Percentiles rank a stretch among this genome's conserved stretches.
Conservation (phyloP, 1,139 yeast genomes). For the Sugiyamaella sp. region DNA sequence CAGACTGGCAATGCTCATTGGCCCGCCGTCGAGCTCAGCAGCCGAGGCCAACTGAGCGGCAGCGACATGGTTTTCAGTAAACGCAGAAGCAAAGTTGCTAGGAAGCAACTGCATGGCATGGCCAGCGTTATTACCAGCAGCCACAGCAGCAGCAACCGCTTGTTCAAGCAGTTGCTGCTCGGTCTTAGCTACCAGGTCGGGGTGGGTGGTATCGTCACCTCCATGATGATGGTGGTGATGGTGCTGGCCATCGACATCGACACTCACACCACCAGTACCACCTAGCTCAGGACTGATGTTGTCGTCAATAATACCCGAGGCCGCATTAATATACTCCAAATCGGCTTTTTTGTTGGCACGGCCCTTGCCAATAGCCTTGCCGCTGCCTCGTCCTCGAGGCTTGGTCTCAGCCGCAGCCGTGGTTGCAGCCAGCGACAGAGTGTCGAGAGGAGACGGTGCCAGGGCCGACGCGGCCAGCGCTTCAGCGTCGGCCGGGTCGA, state of each 20-base stretch:
- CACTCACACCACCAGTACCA: slow-evolving; percentile 12
- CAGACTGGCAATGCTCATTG: slow-evolving; percentile 30
- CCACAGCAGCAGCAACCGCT: slow-evolving; percentile 18
- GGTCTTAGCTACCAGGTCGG: slow-evolving; percentile 22
- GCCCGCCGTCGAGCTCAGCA: slow-evolving; percentile 11
- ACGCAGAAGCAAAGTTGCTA: slow-evolving; percentile 10
- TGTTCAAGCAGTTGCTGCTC: slow-evolving; percentile 18
- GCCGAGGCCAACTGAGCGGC: slow-evolving; percentile 6
- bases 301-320: slow-evolving; percentile 10
- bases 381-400: neutral
- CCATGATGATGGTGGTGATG: neutral
- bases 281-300: slow-evolving; percentile 16
- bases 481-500: slow-evolving; percentile 15
- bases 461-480: slow-evolving; percentile 18
- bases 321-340: slow-evolving; percentile 3
- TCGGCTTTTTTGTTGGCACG: slow-evolving; percentile 6
- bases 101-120: slow-evolving; percentile 13
- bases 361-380: slow-evolving; percentile 1
- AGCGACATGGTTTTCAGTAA: slow-evolving; percentile 11
- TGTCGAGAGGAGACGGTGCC: slow-evolving; percentile 17
- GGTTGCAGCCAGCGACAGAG: slow-evolving; percentile 19
- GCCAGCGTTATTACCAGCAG: slow-evolving; percentile 12
- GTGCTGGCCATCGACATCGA: neutral
- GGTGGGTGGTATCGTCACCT: slow-evolving; percentile 16
- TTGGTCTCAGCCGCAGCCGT: slow-evolving; percentile 15